phyloP scores from a whole-genome alignment of 108 stramenopile species.

The Epithemia pelagica region DNA sequence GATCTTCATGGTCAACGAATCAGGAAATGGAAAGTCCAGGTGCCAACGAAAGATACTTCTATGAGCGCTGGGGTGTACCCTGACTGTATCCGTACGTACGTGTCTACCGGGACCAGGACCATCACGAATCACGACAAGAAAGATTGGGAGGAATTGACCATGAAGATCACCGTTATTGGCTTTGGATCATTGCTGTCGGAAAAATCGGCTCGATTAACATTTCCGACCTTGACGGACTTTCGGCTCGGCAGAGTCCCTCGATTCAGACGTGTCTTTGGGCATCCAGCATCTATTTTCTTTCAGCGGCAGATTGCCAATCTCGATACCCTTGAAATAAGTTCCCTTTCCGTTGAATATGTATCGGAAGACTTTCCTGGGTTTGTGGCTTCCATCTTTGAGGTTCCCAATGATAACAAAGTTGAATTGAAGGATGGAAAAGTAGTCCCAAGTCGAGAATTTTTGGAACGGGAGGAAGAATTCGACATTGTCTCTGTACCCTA shows the following conservation, averaged over 20 bases:
- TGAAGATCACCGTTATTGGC: constrained; percentile 62
- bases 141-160: not conserved
- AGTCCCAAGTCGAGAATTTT: constrained; percentile 28
- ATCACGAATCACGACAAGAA: too few species aligned
- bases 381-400: constrained; percentile 72
- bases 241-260: constrained; percentile 64
- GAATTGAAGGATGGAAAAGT: constrained; percentile 17
- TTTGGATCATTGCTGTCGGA: constrained; percentile 74
- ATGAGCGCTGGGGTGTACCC: too few species aligned
- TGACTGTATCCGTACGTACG: too few species aligned
- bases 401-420: constrained; percentile 31
- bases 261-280: constrained; percentile 77
- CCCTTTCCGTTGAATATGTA: constrained; percentile 48
- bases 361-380: constrained; percentile 40
- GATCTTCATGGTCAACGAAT: too few species aligned
- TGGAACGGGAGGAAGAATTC: constrained; percentile 66
- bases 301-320: constrained; percentile 63
- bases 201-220: constrained; percentile 54
- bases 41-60: too few species aligned
- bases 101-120: too few species aligned
- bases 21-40: too few species aligned
- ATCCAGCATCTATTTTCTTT: constrained; percentile 82
- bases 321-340: constrained; percentile 69
- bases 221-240: constrained; percentile 69
- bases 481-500: constrained; percentile 38